These are phyloP conservation scores for Bolboschoenus planiculmis DNA, from an alignment of 176 grass and related monocot genomes.

Conservation along the genomic window DNA sequence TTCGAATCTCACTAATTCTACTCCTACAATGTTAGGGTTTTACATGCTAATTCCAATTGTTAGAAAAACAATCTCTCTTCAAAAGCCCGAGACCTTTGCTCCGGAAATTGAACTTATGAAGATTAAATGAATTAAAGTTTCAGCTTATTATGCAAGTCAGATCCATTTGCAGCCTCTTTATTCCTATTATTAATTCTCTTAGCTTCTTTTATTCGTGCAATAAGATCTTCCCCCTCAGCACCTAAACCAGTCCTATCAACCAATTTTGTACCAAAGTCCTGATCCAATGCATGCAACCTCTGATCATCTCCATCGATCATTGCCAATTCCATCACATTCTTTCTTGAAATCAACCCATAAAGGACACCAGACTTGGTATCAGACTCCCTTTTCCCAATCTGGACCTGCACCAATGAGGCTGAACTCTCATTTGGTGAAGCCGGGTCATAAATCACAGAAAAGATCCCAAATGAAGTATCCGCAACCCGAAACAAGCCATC, in stretches of 20 bases:
- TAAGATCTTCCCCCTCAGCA: slow-evolving; percentile 52
- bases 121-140: not conserved
- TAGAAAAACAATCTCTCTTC: slow-evolving; percentile 3
- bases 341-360: slow-evolving; percentile 66
- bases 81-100: not conserved
- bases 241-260: slow-evolving; percentile 62
- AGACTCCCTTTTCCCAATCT: slow-evolving; percentile 48
- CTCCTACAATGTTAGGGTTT: not conserved
- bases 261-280: slow-evolving; percentile 64
- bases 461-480: slow-evolving; percentile 51
- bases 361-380: slow-evolving; percentile 59
- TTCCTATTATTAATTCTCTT: slow-evolving; percentile 31
- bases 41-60: slow-evolving; percentile 2
- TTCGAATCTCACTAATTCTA: not conserved
- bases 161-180: slow-evolving; percentile 28
- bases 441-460: slow-evolving; percentile 70
- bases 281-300: slow-evolving; percentile 53
- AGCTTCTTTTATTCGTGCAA: slow-evolving; percentile 52
- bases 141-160: slow-evolving; percentile 25
- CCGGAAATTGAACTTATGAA: not conserved
- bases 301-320: slow-evolving; percentile 55
- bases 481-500: slow-evolving; percentile 52
- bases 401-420: slow-evolving; percentile 52
- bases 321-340: slow-evolving; percentile 56
- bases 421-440: slow-evolving; percentile 41